Evolutionary conservation across 805 yeast genomes (phyloP).

Genomic region (Yamadazyma philogaea): DNA sequence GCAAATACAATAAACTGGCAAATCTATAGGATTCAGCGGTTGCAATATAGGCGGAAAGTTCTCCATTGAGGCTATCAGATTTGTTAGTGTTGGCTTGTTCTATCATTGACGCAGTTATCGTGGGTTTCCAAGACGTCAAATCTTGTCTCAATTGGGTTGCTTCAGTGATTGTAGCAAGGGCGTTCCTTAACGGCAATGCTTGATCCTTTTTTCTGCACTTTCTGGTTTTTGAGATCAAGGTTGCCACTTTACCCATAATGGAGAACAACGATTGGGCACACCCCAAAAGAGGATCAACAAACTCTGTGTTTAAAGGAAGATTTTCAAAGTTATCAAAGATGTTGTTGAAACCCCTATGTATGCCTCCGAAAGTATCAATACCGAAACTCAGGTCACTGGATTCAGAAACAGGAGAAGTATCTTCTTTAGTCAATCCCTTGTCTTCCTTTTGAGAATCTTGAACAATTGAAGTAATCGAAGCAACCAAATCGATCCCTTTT

Average conservation of each 20-base stretch:
- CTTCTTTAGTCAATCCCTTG: constrained; percentile 5
- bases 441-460: constrained; percentile 19
- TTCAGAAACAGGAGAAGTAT: constrained; percentile 21
- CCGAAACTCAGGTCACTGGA: constrained; percentile 23
- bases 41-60: constrained; percentile 56
- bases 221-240: constrained; percentile 50
- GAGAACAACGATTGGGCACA: constrained; percentile 64
- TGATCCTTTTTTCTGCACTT: constrained; percentile 22
- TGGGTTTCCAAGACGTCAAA: constrained; percentile 57
- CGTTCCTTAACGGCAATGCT: constrained; percentile 25
- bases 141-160: constrained; percentile 56
- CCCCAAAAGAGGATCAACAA: constrained; percentile 64
- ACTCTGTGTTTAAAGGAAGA: constrained; percentile 32
- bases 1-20: constrained; percentile 56
- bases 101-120: constrained; percentile 33
- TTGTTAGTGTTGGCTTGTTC: constrained; percentile 17
- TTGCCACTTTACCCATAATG: constrained; percentile 61
- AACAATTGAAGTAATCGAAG: constrained; percentile 34
- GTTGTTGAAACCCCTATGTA: constrained; percentile 14
- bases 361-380: constrained; percentile 12
- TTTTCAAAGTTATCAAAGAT: constrained; percentile 42
- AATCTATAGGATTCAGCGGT: constrained; percentile 70
- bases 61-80: constrained; percentile 39
- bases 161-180: constrained; percentile 46
- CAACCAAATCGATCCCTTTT: constrained; percentile 41